phyloP scores from a whole-genome alignment of 1,284 basidiomycete species.

The Megacollybia platyphylla region DNA sequence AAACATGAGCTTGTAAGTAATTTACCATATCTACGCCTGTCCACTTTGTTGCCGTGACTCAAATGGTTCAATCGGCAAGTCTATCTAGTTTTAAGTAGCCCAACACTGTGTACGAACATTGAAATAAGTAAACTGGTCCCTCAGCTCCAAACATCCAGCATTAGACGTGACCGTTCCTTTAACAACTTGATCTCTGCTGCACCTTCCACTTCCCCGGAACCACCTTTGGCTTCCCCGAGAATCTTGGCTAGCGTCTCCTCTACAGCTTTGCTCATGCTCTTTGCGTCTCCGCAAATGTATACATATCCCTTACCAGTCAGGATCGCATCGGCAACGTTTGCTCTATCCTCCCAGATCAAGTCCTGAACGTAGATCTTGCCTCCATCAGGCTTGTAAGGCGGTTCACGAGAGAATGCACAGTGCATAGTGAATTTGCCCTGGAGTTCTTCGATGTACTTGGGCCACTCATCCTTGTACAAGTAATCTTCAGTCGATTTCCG shows the following conservation, averaged over 20 bases:
- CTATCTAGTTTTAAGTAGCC: too few relatives aligned
- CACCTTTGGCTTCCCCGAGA: conserved; percentile 90
- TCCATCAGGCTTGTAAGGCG: conserved; percentile 78
- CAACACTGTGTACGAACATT: too few relatives aligned
- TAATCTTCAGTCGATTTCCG: conserved; percentile 82
- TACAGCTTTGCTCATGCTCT: conserved; percentile 90
- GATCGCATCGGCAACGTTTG: conserved; percentile 78
- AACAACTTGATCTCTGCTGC: conserved; percentile 84
- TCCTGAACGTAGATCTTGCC: conserved; percentile 98
- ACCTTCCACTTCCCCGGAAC: conserved; percentile 75
- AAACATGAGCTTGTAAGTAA: too few relatives aligned
- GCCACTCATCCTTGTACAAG: conserved; percentile 93
- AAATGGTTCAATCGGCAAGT: too few relatives aligned
- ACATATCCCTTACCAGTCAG: conserved; percentile 90
- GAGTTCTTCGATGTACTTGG: conserved; percentile 75
- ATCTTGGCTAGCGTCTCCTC: conserved; percentile 80
- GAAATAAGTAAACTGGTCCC: conserved; percentile 4
- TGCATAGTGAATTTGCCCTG: conserved; percentile 86
- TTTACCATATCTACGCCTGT: too few relatives aligned
- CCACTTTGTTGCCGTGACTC: too few relatives aligned
- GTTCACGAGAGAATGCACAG: conserved; percentile 81
- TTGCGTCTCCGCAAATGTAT: conserved; percentile 95
- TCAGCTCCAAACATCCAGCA: conserved; percentile 78
- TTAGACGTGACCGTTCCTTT: conserved; percentile 80
- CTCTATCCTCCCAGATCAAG: conserved; percentile 77